A percentile compares a stretch with the other conserved stretches of the same genome.
Evolutionary conservation across 2,329 filamentous ascomycete genomes (phyloP).

Genomic region (Fusarium succisae): DNA sequence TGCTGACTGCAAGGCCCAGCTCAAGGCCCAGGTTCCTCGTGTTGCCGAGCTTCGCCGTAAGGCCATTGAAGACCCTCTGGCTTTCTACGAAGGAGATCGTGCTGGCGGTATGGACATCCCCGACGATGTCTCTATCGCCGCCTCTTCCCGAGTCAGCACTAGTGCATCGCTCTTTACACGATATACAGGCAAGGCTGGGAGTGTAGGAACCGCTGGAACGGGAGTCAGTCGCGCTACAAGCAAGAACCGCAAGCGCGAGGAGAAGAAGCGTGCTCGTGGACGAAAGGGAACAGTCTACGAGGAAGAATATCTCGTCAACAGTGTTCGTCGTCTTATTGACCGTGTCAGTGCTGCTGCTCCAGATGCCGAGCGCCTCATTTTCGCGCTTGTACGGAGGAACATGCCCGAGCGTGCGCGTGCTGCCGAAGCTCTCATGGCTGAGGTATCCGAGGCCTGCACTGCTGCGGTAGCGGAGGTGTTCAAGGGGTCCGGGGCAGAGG

Average conservation of each 20-base stretch:
- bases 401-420: slow-evolving; percentile 90
- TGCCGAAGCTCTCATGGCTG: slow-evolving; percentile 76
- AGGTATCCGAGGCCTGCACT: slow-evolving; percentile 76
- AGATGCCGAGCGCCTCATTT: slow-evolving; percentile 79
- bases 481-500: slow-evolving; percentile 25
- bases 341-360: slow-evolving; percentile 76
- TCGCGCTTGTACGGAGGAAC: slow-evolving; percentile 77
- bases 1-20: slow-evolving; percentile 89
- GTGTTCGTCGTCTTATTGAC: slow-evolving; percentile 83
- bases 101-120: slow-evolving; percentile 75
- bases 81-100: slow-evolving; percentile 85
- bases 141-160: slow-evolving; percentile 81
- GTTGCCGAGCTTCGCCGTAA: slow-evolving; percentile 83
- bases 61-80: slow-evolving; percentile 84
- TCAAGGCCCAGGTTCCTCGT: slow-evolving; percentile 85
- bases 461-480: slow-evolving; percentile 78
- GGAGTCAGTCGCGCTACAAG: slow-evolving; percentile 80
- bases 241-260: slow-evolving; percentile 89
- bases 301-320: slow-evolving; percentile 95
- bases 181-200: slow-evolving; percentile 78
- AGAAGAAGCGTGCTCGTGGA: slow-evolving; percentile 92
- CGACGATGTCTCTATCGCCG: slow-evolving; percentile 91
- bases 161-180: slow-evolving; percentile 90
- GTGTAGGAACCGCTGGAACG: slow-evolving; percentile 74
- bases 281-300: slow-evolving; percentile 98